These are phyloP conservation scores for Purpureocillium takamizusanense DNA, from an alignment of 2,329 filamentous ascomycete genomes.

Conservation along the genomic window DNA sequence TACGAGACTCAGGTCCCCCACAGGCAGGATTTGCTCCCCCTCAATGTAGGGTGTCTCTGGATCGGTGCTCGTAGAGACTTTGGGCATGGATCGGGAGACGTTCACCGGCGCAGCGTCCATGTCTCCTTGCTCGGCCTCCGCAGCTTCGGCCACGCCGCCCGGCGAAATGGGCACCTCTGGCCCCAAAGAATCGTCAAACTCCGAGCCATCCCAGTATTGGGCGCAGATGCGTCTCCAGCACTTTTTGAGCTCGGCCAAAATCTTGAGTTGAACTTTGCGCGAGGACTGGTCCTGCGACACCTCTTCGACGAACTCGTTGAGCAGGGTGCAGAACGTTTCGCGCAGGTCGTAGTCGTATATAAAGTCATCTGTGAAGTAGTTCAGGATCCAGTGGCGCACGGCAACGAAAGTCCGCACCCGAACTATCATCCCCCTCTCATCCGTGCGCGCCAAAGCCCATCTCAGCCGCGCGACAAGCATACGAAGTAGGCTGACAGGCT, in stretches of 20 bases:
- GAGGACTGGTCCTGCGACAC: slow-evolving; percentile 34
- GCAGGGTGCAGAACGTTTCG: slow-evolving; percentile 66
- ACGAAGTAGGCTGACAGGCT: slow-evolving; percentile 64
- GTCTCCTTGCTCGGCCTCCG: slow-evolving; percentile 32
- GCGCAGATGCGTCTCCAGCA: slow-evolving; percentile 92
- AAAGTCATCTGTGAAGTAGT: slow-evolving; percentile 96
- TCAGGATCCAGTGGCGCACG: slow-evolving; percentile 91
- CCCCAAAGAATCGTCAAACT: slow-evolving; percentile 53
- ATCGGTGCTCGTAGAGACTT: slow-evolving; percentile 11
- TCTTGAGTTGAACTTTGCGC: slow-evolving; percentile 61
- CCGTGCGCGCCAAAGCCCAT: slow-evolving; percentile 74
- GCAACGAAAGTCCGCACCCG: slow-evolving; percentile 93
- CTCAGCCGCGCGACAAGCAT: slow-evolving; percentile 77
- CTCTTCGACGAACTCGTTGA: slow-evolving; percentile 61
- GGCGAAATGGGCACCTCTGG: slow-evolving; percentile 62
- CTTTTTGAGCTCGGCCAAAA: slow-evolving; percentile 88
- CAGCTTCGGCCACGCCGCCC: slow-evolving; percentile 60
- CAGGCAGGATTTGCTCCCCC: slow-evolving; percentile 34
- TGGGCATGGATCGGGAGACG: slow-evolving; percentile 22
- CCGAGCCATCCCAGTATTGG: slow-evolving; percentile 74
- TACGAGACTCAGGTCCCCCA: slow-evolving; percentile 35
- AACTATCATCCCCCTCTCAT: slow-evolving; percentile 88
- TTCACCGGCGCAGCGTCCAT: slow-evolving; percentile 35
- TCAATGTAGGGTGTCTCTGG: slow-evolving; percentile 30
- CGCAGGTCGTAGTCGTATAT: slow-evolving; percentile 67